Evolutionary conservation across 768 basidiomycete species (phyloP).

Genomic region (Phanerochaete carnosa): DNA sequence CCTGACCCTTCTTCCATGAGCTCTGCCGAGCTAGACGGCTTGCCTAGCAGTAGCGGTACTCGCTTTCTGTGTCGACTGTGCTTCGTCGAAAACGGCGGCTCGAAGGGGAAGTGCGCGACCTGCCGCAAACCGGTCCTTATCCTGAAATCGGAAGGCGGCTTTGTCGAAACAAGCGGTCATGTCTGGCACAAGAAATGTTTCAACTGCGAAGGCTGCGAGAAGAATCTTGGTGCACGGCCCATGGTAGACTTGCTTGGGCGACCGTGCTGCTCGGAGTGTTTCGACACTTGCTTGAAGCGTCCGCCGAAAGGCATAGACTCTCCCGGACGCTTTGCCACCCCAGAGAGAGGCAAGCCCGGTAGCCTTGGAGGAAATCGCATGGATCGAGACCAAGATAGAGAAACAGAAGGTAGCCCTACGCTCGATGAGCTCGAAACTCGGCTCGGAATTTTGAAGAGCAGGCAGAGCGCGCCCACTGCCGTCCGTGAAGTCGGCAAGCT

Average conservation of each 20-base stretch:
- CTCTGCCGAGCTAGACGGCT: conserved; percentile 17
- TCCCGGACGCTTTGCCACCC: background rate
- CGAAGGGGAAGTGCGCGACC: conserved; percentile 66
- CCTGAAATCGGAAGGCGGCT: conserved; percentile 74
- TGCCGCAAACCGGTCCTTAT: conserved; percentile 72
- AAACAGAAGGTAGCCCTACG: conserved; percentile 30
- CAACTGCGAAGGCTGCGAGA: conserved; percentile 67
- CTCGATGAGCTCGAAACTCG: conserved; percentile 31
- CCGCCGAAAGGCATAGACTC: conserved; percentile 28
- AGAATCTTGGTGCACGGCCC: conserved; percentile 68
- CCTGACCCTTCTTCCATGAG: conserved; percentile 53
- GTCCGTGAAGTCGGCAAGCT: background rate
- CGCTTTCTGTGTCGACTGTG: conserved; percentile 75
- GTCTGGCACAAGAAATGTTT: conserved; percentile 87
- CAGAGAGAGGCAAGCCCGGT: conserved; percentile 14
- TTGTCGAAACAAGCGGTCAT: conserved; percentile 63
- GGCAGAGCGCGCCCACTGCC: conserved; percentile 18
- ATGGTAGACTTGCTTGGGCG: conserved; percentile 82
- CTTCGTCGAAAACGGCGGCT: conserved; percentile 69
- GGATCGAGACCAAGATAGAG: conserved; percentile 14
- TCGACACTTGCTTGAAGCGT: conserved; percentile 69
- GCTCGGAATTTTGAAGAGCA: conserved; percentile 27
- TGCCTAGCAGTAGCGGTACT: conserved; percentile 13
- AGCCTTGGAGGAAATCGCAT: conserved; percentile 46
- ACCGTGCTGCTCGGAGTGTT: conserved; percentile 78